Evolutionary conservation across 2,329 filamentous ascomycete species (phyloP).

Genomic region (Boeremia lycopersici): DNA sequence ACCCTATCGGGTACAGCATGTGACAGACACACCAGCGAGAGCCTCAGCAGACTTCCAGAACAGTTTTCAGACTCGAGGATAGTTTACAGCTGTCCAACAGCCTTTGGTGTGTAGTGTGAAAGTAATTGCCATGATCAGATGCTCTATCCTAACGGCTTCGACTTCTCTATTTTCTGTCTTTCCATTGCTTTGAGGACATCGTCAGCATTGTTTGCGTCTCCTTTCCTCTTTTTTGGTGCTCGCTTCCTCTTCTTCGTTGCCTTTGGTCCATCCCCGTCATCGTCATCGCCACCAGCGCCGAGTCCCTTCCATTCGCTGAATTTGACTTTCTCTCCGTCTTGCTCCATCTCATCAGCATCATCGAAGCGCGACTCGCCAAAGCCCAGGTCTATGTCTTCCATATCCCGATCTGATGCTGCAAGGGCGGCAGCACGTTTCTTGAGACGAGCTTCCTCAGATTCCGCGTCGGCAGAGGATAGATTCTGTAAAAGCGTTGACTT

Average conservation of each 20-base stretch:
- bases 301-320: constrained; percentile 66
- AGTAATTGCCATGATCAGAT: constrained; percentile 1
- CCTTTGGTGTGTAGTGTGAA: background rate
- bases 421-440: constrained; percentile 71
- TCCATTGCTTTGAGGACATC: constrained; percentile 84
- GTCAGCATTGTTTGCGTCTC: constrained; percentile 75
- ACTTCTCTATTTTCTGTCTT: constrained; percentile 56
- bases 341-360: constrained; percentile 83
- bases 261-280: constrained; percentile 52
- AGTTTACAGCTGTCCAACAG: background rate
- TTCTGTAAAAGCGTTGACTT: constrained; percentile 52
- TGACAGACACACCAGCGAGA: background rate
- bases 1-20: background rate
- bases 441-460: constrained; percentile 69
- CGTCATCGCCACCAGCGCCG: constrained; percentile 58
- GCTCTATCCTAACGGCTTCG: constrained; percentile 22
- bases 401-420: constrained; percentile 73
- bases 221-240: constrained; percentile 75
- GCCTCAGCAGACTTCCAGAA: background rate
- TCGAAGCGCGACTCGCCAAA: constrained; percentile 88
- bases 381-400: constrained; percentile 91
- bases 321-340: constrained; percentile 64
- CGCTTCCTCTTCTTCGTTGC: constrained; percentile 68
- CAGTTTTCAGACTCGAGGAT: too few relatives aligned
- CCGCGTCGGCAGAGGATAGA: constrained; percentile 27